Evolutionary conservation across 2,329 filamentous ascomycete species (phyloP).

Genomic region (Penicillium griseofulvum): DNA sequence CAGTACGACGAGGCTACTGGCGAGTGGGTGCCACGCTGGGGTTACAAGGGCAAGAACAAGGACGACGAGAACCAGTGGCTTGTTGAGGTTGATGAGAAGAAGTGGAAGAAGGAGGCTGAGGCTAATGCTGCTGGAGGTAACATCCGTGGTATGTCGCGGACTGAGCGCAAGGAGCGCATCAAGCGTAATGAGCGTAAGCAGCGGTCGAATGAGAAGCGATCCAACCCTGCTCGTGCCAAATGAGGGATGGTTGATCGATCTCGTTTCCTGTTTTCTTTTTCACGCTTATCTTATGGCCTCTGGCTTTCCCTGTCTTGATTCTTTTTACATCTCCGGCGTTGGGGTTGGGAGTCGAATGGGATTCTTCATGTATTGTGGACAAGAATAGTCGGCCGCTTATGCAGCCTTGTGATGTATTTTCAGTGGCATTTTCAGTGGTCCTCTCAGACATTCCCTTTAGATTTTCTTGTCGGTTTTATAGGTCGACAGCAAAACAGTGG

Average conservation of each 20-base stretch:
- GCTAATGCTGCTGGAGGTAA: conserved; percentile 57
- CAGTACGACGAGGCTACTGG: conserved; percentile 75
- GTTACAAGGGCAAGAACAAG: conserved; percentile 88
- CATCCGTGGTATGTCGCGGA: conserved; percentile 63
- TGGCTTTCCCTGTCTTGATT: conserved; percentile 12
- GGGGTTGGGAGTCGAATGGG: conserved; percentile 24
- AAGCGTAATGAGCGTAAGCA: conserved; percentile 62
- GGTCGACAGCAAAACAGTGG: too few species aligned
- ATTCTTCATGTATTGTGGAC: conserved; percentile 18
- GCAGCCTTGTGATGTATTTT: too few species aligned
- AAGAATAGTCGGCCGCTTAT: too few species aligned
- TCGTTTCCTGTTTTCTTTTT: conserved; percentile 1
- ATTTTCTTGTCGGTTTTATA: too few species aligned
- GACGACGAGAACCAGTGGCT: conserved; percentile 80
- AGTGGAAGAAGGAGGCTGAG: conserved; percentile 66
- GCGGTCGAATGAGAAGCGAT: conserved; percentile 63
- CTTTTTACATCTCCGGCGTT: conserved; percentile 23
- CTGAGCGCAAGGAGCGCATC: conserved; percentile 68
- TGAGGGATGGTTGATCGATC: conserved; percentile 19
- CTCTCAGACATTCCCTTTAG: too few species aligned
- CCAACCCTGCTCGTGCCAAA: conserved; percentile 28
- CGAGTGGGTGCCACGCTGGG: conserved; percentile 93
- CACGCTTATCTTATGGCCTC: conserved; percentile 4
- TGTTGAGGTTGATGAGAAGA: conserved; percentile 82
- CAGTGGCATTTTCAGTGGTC: too few species aligned